Evolutionary conservation across 352 stramenopile species (phyloP).

Genomic region (Globisporangium splendens): DNA sequence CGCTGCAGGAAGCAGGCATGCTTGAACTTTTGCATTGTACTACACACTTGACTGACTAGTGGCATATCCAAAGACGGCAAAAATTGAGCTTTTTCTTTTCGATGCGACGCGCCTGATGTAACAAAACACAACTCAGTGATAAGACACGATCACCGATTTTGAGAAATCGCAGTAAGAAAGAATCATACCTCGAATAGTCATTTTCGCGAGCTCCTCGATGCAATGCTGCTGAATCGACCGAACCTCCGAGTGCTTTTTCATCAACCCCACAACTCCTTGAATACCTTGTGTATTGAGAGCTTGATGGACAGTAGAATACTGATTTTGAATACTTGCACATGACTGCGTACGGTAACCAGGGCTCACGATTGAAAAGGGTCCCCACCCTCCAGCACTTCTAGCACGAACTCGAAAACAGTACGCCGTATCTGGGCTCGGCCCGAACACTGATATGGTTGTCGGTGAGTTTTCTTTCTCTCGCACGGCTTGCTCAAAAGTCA

Average conservation of each 20-base stretch:
- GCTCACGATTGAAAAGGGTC: slow-evolving; percentile 43
- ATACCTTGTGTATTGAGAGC: slow-evolving; percentile 16
- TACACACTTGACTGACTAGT: slow-evolving; percentile 23
- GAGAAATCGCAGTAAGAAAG: not conserved
- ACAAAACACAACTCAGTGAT: not conserved
- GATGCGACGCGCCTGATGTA: not conserved
- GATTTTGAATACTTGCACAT: slow-evolving; percentile 22
- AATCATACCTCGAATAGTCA: slow-evolving; percentile 31
- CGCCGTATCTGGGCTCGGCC: slow-evolving; percentile 34
- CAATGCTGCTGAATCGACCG: slow-evolving; percentile 35
- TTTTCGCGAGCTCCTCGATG: slow-evolving; percentile 36
- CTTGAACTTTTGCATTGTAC: slow-evolving; percentile 51
- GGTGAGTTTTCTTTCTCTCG: slow-evolving; percentile 23
- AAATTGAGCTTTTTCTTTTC: slow-evolving; percentile 14
- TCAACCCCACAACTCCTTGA: slow-evolving; percentile 29
- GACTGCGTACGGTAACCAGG: slow-evolving; percentile 38
- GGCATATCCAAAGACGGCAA: slow-evolving; percentile 19
- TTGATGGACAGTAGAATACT: slow-evolving; percentile 29
- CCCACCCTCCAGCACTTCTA: slow-evolving; percentile 56
- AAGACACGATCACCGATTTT: not conserved
- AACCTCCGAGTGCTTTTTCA: slow-evolving; percentile 34
- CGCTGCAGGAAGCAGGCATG: slow-evolving; percentile 37
- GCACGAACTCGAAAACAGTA: slow-evolving; percentile 68
- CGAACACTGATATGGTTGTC: slow-evolving; percentile 28
- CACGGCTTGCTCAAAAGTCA: slow-evolving; percentile 44